These are phyloP conservation scores for Venturia oleaginea DNA, from an alignment of 2,329 filamentous ascomycete species.

Conservation along the genomic window DNA sequence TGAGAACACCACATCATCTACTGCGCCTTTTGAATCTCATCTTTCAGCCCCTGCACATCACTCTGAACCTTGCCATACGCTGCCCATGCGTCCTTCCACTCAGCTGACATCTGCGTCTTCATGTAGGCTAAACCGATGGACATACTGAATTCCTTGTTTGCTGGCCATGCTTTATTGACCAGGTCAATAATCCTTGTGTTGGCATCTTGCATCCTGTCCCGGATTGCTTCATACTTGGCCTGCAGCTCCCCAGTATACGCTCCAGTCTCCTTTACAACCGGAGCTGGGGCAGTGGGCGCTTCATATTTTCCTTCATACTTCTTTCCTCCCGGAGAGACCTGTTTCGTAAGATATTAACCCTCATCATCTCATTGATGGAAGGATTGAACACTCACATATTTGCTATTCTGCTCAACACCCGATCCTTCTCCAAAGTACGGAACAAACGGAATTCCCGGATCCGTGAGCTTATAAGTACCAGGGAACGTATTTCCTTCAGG, in stretches of 20 bases:
- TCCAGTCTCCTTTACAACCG: neutral
- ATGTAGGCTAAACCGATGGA: neutral
- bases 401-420: neutral
- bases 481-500: slow-evolving; percentile 29
- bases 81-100: slow-evolving; percentile 4
- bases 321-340: neutral
- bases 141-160: neutral
- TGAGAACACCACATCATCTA: neutral
- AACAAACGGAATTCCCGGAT: neutral
- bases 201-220: neutral
- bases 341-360: too few species aligned
- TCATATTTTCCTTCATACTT: neutral
- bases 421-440: neutral
- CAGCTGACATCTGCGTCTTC: slow-evolving; percentile 4
- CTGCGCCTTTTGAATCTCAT: neutral
- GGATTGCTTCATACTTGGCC: neutral
- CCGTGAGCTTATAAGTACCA: slow-evolving; percentile 30
- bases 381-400: neutral
- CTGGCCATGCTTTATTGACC: slow-evolving; percentile 5
- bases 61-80: neutral
- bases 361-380: neutral
- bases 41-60: neutral
- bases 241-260: neutral
- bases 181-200: neutral
- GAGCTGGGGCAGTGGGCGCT: neutral